Base-by-base conservation (phyloP, 768 basidiomycete species). In the Floccularia luteovirens region DNA sequence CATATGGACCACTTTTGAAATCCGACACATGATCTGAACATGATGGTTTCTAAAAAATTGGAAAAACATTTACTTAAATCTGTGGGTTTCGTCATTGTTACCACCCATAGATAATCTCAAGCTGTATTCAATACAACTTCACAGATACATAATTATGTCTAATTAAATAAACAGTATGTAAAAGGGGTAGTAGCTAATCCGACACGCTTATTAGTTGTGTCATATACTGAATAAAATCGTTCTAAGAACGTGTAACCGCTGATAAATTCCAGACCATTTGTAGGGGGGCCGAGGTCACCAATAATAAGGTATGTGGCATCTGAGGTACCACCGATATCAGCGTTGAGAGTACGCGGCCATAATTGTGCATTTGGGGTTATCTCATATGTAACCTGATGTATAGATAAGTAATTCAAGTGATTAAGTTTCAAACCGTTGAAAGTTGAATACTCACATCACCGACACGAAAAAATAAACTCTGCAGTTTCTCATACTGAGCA, bases 161-260 rank as follows among this genome's bases (percentile, higher is more conserved):
- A 28, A 14, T 28, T 28, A 28, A 28, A 8, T 14, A 8, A 8
- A 14, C 10, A 28, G 14, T 51, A 30, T 0, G 75, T 75, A 52
- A 55, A 66, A 7, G 57, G 36, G 1, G 59, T 74, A 5, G 63
- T 70, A 3, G 72, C 72, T 37, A 75, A 57, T 14, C 74, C 72
- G 39, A 75, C 60, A 4, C 58, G 67, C 24, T 46, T 51, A 57
- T 72, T 69, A 19, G 61, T 51, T 28, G 74, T 73, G 50, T 79
- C 77, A 45, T 56, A 77, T 19, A 75, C 75, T 27, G 69, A 59
- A 57, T 77, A 77, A 65, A 72, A 77, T 7, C 76, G 70, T 53
- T 55, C 54, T 21, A 79, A 60, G 66, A 74, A 79, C 4, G 58
- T 48, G 50, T 60, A 63, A n/a, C 76, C 73, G 55, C 75, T 68